A percentile compares a stretch with the other conserved stretches of the same genome.
These are phyloP conservation scores for Heterobasidion occidentale DNA, from an alignment of 1,284 basidiomycete species.

Conservation along the genomic window DNA sequence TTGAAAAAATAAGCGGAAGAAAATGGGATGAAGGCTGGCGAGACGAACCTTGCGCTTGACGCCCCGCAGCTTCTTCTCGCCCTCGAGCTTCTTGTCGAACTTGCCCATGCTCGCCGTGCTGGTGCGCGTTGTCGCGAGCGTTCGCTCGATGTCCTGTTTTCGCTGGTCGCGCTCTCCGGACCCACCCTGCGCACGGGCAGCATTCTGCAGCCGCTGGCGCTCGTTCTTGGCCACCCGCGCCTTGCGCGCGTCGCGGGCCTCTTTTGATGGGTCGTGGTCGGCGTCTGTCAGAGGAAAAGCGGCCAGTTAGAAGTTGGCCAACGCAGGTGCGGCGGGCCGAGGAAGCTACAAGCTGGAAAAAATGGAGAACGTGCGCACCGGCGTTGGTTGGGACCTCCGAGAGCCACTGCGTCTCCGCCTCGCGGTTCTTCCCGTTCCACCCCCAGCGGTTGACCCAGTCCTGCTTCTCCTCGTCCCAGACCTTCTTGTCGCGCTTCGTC, in stretches of 20 bases:
- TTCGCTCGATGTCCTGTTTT: slow-evolving; percentile 72
- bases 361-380: slow-evolving; percentile 39
- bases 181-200: slow-evolving; percentile 46
- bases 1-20: slow-evolving; percentile 2
- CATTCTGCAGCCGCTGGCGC: slow-evolving; percentile 72
- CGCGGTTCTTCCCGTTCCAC: slow-evolving; percentile 84
- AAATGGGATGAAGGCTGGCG: neutral
- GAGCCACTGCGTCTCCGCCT: slow-evolving; percentile 87
- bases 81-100: slow-evolving; percentile 85
- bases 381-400: slow-evolving; percentile 84
- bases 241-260: slow-evolving; percentile 73
- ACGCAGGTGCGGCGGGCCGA: neutral
- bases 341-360: slow-evolving; percentile 1
- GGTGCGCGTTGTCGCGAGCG: slow-evolving; percentile 70
- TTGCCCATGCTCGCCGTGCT: slow-evolving; percentile 93
- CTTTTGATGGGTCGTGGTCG: slow-evolving; percentile 75
- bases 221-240: slow-evolving; percentile 82
- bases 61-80: slow-evolving; percentile 84
- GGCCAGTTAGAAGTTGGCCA: too few species aligned
- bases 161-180: slow-evolving; percentile 38
- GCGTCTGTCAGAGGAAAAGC: slow-evolving; percentile 37
- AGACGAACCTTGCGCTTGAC: slow-evolving; percentile 83
- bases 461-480: slow-evolving; percentile 93
- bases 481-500: slow-evolving; percentile 71
- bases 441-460: slow-evolving; percentile 96